Conservation (phyloP, 164 flowering plant genomes). For the Vitis rupestris region DNA sequence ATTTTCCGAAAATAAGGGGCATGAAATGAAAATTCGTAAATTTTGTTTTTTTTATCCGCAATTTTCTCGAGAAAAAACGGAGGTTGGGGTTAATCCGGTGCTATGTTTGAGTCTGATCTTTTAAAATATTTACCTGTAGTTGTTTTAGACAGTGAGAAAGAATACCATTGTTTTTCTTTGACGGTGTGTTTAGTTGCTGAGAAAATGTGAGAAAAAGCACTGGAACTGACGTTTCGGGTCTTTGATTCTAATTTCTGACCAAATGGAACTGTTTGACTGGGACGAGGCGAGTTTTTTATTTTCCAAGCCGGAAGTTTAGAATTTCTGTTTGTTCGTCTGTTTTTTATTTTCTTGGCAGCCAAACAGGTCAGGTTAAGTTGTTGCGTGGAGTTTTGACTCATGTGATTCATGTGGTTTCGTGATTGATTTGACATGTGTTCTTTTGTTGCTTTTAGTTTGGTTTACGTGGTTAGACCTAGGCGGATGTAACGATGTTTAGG, state of each 20-base stretch:
- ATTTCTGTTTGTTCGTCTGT: not conserved
- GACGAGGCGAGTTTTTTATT: not conserved
- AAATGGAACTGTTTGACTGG: not conserved
- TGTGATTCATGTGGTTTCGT: not conserved
- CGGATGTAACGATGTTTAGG: too few relatives aligned
- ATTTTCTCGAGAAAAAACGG: too few relatives aligned
- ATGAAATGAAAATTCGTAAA: too few relatives aligned
- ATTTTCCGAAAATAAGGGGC: too few relatives aligned
- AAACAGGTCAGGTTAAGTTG: not conserved
- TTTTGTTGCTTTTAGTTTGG: too few relatives aligned
- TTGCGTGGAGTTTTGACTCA: not conserved
- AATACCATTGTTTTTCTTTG: too few relatives aligned
- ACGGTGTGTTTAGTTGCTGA: not conserved
- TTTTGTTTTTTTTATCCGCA: too few relatives aligned
- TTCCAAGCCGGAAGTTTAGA: not conserved
- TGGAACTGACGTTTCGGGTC: not conserved
- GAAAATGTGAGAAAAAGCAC: not conserved
- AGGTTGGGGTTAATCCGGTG: too few relatives aligned
- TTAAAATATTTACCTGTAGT: too few relatives aligned
- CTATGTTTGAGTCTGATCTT: too few relatives aligned
- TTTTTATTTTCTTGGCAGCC: not conserved
- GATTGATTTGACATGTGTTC: not conserved
- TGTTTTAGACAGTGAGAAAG: too few relatives aligned
- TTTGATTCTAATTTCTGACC: not conserved
- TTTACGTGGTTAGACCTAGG: too few relatives aligned